These are phyloP conservation scores for Hemileccinum rubropunctum DNA, from an alignment of 768 basidiomycete species.

Conservation along the genomic window DNA sequence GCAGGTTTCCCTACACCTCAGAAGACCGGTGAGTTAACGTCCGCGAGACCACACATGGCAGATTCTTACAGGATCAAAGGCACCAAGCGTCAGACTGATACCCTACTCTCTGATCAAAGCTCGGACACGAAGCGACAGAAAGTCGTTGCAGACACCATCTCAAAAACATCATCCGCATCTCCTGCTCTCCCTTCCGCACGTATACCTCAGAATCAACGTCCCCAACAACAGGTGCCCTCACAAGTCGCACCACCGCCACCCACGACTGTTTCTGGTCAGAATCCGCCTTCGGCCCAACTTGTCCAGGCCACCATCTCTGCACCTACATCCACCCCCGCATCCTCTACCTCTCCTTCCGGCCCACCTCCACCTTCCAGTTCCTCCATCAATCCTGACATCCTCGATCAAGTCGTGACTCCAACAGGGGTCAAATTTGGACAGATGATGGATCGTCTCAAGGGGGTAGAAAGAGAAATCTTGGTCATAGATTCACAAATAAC, in stretches of 20 bases:
- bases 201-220: conserved; percentile 19
- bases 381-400: conserved; percentile 6
- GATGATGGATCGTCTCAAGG: conserved; percentile 22
- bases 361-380: conserved; percentile 9
- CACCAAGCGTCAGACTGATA: conserved; percentile 46
- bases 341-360: conserved; percentile 6
- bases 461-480: conserved; percentile 15
- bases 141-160: conserved; percentile 13
- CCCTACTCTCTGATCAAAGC: conserved; percentile 29
- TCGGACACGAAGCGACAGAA: conserved; percentile 47
- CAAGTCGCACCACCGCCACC: conserved; percentile 22
- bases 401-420: conserved; percentile 14
- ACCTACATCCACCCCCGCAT: conserved; percentile 6
- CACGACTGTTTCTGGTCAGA: neutral
- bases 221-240: conserved; percentile 16
- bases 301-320: conserved; percentile 3
- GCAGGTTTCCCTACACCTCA: conserved; percentile 43
- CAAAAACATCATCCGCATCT: conserved; percentile 18
- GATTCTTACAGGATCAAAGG: conserved; percentile 21
- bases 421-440: conserved; percentile 18
- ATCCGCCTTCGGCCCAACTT: conserved; percentile 9
- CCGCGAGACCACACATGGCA: neutral
- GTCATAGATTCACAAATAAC: conserved; percentile 14
- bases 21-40: conserved; percentile 33
- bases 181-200: conserved; percentile 23